Conservation (phyloP, 345 rosid genomes). For the Syzygium jambos region DNA sequence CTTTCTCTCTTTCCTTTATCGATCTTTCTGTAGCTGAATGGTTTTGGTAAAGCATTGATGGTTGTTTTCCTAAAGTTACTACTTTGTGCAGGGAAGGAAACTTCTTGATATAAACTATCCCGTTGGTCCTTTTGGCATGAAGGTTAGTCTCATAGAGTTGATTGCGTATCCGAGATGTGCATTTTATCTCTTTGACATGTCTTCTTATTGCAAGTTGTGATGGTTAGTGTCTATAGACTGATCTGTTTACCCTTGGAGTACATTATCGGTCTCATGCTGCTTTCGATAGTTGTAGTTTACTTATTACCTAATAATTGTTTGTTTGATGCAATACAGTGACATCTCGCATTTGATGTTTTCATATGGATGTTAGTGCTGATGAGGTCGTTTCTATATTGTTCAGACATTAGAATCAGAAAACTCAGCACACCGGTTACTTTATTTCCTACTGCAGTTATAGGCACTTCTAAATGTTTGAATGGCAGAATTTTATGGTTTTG, state of each 20-base stretch:
- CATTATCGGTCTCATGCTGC: background rate
- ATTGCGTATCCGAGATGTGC: background rate
- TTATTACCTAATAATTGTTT: background rate
- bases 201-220: background rate
- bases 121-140: constrained; percentile 76
- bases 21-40: background rate
- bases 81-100: constrained; percentile 7
- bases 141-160: constrained; percentile 35
- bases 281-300: background rate
- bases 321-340: background rate
- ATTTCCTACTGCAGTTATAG: background rate
- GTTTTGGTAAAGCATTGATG: background rate
- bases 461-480: background rate
- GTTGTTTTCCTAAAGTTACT: background rate
- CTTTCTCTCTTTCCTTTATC: background rate
- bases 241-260: background rate
- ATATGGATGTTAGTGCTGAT: background rate
- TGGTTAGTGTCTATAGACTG: background rate
- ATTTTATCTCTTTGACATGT: background rate
- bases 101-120: constrained; percentile 60
- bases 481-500: background rate
- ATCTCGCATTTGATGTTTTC: background rate
- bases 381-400: background rate
- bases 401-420: background rate
- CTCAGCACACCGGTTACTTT: background rate